Evolutionary conservation across 2,329 filamentous ascomycete genomes (phyloP).

Genomic region (Ploettnerulaceae sp.): DNA sequence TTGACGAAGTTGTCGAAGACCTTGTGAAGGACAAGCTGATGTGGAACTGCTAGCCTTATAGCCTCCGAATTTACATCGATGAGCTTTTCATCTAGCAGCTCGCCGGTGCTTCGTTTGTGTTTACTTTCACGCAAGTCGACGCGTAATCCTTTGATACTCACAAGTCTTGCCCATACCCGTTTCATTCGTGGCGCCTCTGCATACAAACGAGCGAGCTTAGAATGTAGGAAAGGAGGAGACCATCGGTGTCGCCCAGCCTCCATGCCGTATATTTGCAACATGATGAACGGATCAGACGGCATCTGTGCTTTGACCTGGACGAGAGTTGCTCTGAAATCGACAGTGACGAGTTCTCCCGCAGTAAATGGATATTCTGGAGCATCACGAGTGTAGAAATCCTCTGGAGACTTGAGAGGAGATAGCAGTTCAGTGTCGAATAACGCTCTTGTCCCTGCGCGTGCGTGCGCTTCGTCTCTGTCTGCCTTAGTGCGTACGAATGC

Average conservation of each 20-base stretch:
- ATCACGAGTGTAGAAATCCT: conserved; percentile 23
- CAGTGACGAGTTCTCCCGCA: conserved; percentile 62
- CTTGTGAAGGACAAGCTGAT: conserved; percentile 82
- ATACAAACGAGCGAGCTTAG: conserved; percentile 77
- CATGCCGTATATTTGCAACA: conserved; percentile 81
- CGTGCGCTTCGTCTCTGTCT: conserved; percentile 41
- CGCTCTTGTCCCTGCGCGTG: conserved; percentile 25
- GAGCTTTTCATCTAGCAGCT: conserved; percentile 66
- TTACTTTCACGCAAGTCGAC: conserved; percentile 75
- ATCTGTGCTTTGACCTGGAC: conserved; percentile 85
- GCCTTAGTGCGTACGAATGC: conserved; percentile 56
- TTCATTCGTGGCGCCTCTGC: conserved; percentile 81
- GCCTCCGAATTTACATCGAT: conserved; percentile 83
- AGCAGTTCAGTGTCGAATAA: conserved; percentile 22
- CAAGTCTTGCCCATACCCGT: conserved; percentile 77
- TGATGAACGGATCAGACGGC: conserved; percentile 83
- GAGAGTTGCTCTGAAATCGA: conserved; percentile 77
- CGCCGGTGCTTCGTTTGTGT: conserved; percentile 57
- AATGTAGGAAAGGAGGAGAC: conserved; percentile 74
- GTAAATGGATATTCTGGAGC: conserved; percentile 28
- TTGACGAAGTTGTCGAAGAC: conserved; percentile 95
- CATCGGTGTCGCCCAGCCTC: conserved; percentile 83
- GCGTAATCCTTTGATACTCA: conserved; percentile 76
- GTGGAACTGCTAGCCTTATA: conserved; percentile 80
- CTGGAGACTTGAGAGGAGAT: conserved; percentile 28